Evolutionary conservation across 805 yeast genomes (phyloP), one percentile per base, ranked within the genome.

Genomic region (Torulaspora maleeae): DNA sequence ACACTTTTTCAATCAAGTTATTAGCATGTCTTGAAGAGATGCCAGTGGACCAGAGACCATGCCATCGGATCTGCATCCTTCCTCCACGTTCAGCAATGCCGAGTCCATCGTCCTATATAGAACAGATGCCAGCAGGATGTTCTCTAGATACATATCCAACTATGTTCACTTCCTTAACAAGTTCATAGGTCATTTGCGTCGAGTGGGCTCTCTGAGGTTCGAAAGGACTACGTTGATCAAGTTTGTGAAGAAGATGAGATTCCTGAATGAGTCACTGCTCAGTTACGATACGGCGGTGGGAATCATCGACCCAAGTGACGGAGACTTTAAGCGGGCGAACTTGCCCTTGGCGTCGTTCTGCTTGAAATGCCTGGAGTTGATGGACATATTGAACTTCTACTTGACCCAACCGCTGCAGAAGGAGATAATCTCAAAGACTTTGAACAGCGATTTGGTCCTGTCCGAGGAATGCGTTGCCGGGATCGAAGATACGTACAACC

Each of bases 151-250:
- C 36, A 38, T 64, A 8, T 57, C 64, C 4, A 43, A 53, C 13
- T 58, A 64, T 46, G 55, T 64, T 12, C 61, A 63, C 39, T 40
- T 61, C 15, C 40, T 64, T 44, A 64, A 64, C 48, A 61, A 58
- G 42, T 60, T 58, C 40, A 64, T 64, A 32, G 56, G 64, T 9
- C 56, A 57, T 38, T 48, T 63, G 20, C 61, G 67, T 32, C 57
- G 60, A 32, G 64, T 56, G 12, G 51, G 63, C 5, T 45, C 66
- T 16, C 40, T 64, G 27, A 56, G 62, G 35, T 63, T 59, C 40
- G 68, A 64, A 41, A 56, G 69, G 46, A 58, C 61, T 11, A 54
- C 60, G 9, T 45, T 65, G 46, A 65, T 65, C 45, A 65, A 65
- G 44, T 61, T 51, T 40, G 68, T 65, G 12, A 65, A 65, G 54